Base-by-base conservation (phyloP, 495 filamentous ascomycete genomes). In the Aspergillus taichungensis region DNA sequence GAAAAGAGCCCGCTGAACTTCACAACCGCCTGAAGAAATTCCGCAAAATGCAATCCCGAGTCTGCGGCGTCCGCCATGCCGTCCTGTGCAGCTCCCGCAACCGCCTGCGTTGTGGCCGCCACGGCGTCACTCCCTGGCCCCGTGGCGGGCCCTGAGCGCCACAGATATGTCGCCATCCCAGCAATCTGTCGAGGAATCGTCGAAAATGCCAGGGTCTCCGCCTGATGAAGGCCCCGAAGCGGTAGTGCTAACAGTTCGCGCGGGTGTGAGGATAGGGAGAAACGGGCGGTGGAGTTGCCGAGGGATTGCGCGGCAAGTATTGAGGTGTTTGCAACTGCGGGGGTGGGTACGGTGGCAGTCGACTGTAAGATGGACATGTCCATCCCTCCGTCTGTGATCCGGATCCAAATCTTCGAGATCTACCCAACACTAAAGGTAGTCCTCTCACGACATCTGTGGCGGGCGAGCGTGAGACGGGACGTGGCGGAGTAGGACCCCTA, bases 1-100 rank as follows among this genome's bases (percentile, higher is more conserved):
- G 80, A 83, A 59, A 97, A 94, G 29, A 98, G 77, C 31, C 88
- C 88, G 7, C 87, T 85, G n/a, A 96, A 64, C 11, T 83, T 82
- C 43, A 73, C 57, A 34, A 77, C 45, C 9, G 67, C 57, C 8
- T 64, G 58, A 37, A 69, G 52, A 37, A 71, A 47, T 42, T 72
- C 67, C 2, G 55, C 38, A n/a, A 68, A 28, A 40, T 64, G 61
- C 41, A 61, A 55, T 18, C 60, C 54, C 31, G 59, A 52, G 1
- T 63, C 44, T 27, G 49, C 61, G 31, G 47, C 56, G 9, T 64
- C 60, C 9, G 58, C 58, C 18, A 58, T 47, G 12, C 53, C 61
- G 36, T 61, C 61, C 12, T 59, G 52, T 1, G 53, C 58, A 46
- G 49, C 53, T 31, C 55, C 57, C 32, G 53, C 60, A 7, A 59